phyloP scores from a whole-genome alignment of 306 rosid genomes.

The Herpetospermum pedunculosum region DNA sequence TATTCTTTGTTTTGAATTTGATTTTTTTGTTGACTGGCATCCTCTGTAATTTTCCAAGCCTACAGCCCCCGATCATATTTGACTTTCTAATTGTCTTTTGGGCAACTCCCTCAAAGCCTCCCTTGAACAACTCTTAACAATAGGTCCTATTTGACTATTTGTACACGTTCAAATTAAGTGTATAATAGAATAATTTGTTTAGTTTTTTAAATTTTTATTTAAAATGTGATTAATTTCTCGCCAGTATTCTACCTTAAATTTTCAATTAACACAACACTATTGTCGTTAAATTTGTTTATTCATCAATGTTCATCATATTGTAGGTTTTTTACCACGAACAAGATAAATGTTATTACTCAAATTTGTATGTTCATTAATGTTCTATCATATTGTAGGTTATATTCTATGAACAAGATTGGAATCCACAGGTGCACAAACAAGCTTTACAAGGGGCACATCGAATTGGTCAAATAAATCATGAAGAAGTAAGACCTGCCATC shows the following conservation, averaged over 20 bases:
- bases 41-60: too few species aligned
- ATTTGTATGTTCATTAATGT: not conserved
- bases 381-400: slow-evolving; percentile 43
- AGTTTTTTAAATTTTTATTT: not conserved
- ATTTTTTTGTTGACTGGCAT: too few species aligned
- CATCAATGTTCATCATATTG: not conserved
- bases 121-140: too few species aligned
- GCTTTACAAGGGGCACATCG: slow-evolving; percentile 93
- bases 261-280: too few species aligned
- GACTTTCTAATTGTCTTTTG: too few species aligned
- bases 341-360: not conserved
- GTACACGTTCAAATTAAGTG: too few species aligned
- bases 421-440: slow-evolving; percentile 94
- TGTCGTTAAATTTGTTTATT: not conserved
- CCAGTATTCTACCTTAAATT: not conserved
- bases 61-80: too few species aligned
- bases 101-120: too few species aligned
- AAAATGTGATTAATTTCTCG: not conserved
- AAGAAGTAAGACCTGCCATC: slow-evolving; percentile 51
- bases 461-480: slow-evolving; percentile 83
- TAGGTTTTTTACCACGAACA: too few species aligned
- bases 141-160: too few species aligned
- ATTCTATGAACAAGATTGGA: slow-evolving; percentile 98
- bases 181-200: too few species aligned
- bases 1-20: too few species aligned